Evolutionary conservation across 2,329 filamentous ascomycete species (phyloP), one percentile per base, ranked within the genome.

Genomic region (Pyrenophora teres): DNA sequence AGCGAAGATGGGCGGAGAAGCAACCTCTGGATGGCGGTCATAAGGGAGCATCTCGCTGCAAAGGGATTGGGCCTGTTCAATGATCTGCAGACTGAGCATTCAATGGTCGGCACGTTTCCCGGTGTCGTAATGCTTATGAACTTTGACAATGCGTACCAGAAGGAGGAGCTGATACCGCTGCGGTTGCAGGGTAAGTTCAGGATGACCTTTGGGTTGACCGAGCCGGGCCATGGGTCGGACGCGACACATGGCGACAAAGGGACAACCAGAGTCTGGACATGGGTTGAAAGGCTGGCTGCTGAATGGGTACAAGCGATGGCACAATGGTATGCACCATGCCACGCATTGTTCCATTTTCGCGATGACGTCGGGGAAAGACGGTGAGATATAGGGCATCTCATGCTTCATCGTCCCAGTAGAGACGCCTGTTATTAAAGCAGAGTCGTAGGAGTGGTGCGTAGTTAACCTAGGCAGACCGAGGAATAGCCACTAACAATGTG

Each of bases 271-370:
- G 59, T 76, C 62, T 10, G 73, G 72, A 3, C 74, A 78, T 40
- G 80, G 78, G 0, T 71, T 73, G 4, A 65, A 74, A 1, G 79
- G 79, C 6, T 85, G 78, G 73, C 40, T 80, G 59, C 78, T 87
- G 60, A 81, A 80, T 40, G 84, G 84, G 3, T 75, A 74, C 40
- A 87, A 87, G 73, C 84, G 82, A 70, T 87, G 84, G 84, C 84
- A 87, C 75, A 86, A 82, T 1, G 83, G 83, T 2, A 83, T 84
- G 70, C 83, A 87, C 62, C 73, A 74, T 51, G 83, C 83, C 16
- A 86, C 83, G 2, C 83, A 87, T 68, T 83, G 83, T 63, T 79
- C 86, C 25, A 73, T 86, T 33, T 87, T 87, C 60, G 84, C 84
- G 13, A 76, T 84, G 7, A 86, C 83, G 0, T 77, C 77, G 12